Evolutionary conservation across 2,329 filamentous ascomycete genomes (phyloP), one percentile per base, ranked within the genome.

Genomic region (Aspergillus unguis): DNA sequence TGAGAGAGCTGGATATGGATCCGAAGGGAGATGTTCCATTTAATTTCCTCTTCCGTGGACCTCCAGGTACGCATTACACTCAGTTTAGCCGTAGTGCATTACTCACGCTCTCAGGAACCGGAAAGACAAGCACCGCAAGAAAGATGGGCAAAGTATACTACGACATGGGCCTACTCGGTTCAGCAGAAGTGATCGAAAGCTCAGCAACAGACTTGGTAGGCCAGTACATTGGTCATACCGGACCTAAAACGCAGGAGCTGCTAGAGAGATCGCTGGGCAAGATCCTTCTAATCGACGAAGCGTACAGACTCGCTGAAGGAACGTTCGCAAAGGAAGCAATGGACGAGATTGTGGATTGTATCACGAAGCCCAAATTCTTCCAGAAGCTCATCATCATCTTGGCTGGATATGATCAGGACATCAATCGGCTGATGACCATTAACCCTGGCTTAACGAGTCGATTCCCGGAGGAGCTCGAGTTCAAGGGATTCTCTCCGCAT

Each of bases 81-180:
- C 17, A 17, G 17, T 17, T 17, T 17, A 17, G 17, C 17, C 17
- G 17, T 17, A 17, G 17, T 17, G 17, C 17, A 17, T 17, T 23
- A 23, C 41, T 50, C 5, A 44, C 17, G 2, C 4, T 3, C 11
- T n/a, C 58, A 80, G 80, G 80, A 0, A 90, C 87, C 0, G 88
- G 87, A 0, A 91, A 91, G 62, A 90, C 87, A 0, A 85, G 84
- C 0, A 89, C 80, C 0, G 88, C 88, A 0, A 73, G 79, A n/a
- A 87, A 85, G 55, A 88, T 92, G 78, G 87, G 87, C 3, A 81
- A 88, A 56, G 75, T 92, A 0, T 92, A 83, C 62, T 91, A 88
- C 62, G 84, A 91, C 59, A 82, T 90, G 77, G 86, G 86, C 0
- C 81, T 91, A 32, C 71, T 92, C 0, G 70, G 80, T 0, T 75